Base-by-base conservation (phyloP, 2,329 filamentous ascomycete species). In the Colletotrichum plurivorum region DNA sequence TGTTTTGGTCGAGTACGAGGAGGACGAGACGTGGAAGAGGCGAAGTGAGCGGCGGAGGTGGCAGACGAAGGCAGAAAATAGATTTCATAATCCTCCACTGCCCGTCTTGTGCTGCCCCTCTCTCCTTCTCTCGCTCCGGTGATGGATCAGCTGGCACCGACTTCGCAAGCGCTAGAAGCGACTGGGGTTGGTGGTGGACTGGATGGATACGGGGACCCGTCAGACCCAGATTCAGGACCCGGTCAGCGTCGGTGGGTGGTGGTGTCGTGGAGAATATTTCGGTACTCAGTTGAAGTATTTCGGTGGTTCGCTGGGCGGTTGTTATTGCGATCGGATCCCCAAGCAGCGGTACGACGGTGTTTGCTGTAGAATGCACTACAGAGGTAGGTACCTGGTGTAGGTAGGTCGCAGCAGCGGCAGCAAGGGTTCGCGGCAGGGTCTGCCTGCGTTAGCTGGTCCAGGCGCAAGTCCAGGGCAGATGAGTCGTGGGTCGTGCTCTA, bases 151-250 rank as follows among this genome's bases (percentile, higher is more conserved):
- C 41, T 41, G 51, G 43, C 62, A 55, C 67, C 55, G 66, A 66
- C 55, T 46, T 69, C 62, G 55, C 66, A 69, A 66, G 66, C 66
- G 62, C 66, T 66, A 69, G 66, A 56, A 60, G 48, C 59, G 49
- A 54, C 49, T 10, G 62, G 55, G 51, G 27, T 22, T 49, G 1
- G n/a, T 18, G 22, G 43, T 64, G 41, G 18, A 41, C 36, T 18
- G 15, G 60, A 49, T 46, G 52, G 60, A 57, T 36, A 43, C 13
- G 41, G 39, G 13, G 61, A 60, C 57, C 64, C n/a, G 52, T 49
- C 22, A 54, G 62, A 57, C 59, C 61, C 48, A 65, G 66, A 43
- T 43, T 22, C 25, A 53, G 43, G 55, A 36, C 31, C 55, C 61
- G 61, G 55, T 52, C 48, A 49, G 27, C 54, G 61, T 46, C 54